Percentiles rank a stretch among this genome's conserved stretches.
Conservation (phyloP, 768 basidiomycete genomes). For the Amanita subjunquillea region DNA sequence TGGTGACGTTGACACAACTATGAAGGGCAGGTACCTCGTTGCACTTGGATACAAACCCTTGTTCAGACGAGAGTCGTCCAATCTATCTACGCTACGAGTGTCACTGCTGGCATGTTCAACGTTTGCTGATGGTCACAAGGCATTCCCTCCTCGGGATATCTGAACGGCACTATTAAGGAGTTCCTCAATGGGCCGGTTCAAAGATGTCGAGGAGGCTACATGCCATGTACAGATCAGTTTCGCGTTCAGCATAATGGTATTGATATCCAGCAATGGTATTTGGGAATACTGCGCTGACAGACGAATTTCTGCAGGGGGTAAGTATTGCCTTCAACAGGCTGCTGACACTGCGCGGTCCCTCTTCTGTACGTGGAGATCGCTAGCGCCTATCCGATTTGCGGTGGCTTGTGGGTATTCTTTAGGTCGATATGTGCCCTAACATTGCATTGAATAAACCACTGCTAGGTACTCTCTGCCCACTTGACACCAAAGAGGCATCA, state of each 20-base stretch:
- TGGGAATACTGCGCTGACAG: not conserved
- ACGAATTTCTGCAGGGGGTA: slow-evolving; percentile 36
- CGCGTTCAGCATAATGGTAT: slow-evolving; percentile 70
- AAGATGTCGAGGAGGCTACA: no score
- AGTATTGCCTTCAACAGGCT: slow-evolving; percentile 73
- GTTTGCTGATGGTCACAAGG: no score
- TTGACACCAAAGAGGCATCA: slow-evolving; percentile 55
- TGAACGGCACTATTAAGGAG: no score
- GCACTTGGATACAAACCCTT: no score
- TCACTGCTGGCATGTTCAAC: no score
- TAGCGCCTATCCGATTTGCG: slow-evolving; percentile 66
- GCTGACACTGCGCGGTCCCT: slow-evolving; percentile 55
- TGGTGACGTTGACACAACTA: no score
- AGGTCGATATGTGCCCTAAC: not conserved
- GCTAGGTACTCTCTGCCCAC: slow-evolving; percentile 69
- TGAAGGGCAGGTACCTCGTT: no score
- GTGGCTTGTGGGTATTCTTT: slow-evolving; percentile 43
- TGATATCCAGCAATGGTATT: not conserved
- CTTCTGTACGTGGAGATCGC: slow-evolving; percentile 56
- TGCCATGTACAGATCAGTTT: no score
- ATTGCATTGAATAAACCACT: not conserved
- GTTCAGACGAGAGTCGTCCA: no score
- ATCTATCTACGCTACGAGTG: no score
- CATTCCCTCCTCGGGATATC: no score
- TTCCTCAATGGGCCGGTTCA: no score